These are phyloP conservation scores for Grammothele lineata DNA, from an alignment of 768 basidiomycete genomes.

Conservation along the genomic window DNA sequence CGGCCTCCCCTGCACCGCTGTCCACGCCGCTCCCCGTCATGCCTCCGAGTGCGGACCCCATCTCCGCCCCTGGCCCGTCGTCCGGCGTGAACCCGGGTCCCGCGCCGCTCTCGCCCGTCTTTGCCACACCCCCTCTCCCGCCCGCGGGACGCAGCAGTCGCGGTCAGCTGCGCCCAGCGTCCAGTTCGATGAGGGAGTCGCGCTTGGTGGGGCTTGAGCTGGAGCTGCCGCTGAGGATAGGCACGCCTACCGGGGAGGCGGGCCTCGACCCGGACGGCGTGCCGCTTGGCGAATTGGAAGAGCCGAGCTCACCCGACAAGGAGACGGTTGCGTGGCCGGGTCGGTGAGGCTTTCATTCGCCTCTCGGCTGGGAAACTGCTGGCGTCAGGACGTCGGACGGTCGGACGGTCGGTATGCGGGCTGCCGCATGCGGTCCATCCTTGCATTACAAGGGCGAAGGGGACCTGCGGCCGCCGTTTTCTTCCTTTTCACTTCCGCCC, in stretches of 20 bases:
- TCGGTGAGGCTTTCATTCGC: too few relatives aligned
- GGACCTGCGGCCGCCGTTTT: too few relatives aligned
- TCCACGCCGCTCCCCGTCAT: slow-evolving; percentile 2
- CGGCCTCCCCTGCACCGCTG: slow-evolving; percentile 14
- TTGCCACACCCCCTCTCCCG: slow-evolving; percentile 10
- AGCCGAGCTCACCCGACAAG: slow-evolving; percentile 44
- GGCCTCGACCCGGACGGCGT: slow-evolving; percentile 42
- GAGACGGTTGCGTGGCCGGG: slow-evolving; percentile 43
- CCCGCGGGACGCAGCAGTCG: slow-evolving; percentile 1
- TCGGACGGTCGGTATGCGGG: too few relatives aligned
- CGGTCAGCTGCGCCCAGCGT: slow-evolving; percentile 11
- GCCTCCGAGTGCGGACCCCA: not conserved
- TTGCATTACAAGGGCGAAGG: too few relatives aligned
- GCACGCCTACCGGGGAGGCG: slow-evolving; percentile 2
- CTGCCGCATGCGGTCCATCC: too few relatives aligned
- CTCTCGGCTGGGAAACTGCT: too few relatives aligned
- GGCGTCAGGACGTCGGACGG: too few relatives aligned
- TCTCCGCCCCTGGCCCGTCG: not conserved
- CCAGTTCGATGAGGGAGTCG: slow-evolving; percentile 3
- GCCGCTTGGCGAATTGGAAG: slow-evolving; percentile 19
- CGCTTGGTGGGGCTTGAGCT: too few relatives aligned
- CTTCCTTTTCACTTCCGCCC: too few relatives aligned
- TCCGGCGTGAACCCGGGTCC: too few relatives aligned
- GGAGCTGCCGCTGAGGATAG: not conserved
- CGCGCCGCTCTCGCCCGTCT: slow-evolving; percentile 11